Percentiles rank a stretch among this genome's conserved stretches.
Conservation (phyloP, 495 filamentous ascomycete species). For the Articulospora tetracladia region DNA sequence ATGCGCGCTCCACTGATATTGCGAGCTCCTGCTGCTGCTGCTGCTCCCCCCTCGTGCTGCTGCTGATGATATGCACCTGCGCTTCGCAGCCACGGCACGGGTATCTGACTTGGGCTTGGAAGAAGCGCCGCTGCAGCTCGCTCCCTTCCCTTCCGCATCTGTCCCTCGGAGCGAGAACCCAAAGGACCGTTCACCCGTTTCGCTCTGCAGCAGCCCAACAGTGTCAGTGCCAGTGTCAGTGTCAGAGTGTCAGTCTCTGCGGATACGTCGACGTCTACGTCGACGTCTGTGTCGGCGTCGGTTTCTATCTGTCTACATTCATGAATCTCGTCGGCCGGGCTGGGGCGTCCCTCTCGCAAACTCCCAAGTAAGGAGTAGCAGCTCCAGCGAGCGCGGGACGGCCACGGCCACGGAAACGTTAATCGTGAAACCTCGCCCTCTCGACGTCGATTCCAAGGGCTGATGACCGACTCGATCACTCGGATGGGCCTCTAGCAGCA, state of each 20-base stretch:
- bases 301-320: neutral
- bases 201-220: neutral
- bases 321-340: neutral
- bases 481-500: neutral
- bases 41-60: too few species aligned
- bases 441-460: neutral
- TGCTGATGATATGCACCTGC: too few species aligned
- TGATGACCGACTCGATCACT: slow-evolving; percentile 2
- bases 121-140: neutral
- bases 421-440: neutral
- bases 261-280: too few species aligned
- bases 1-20: too few species aligned
- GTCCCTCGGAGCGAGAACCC: neutral
- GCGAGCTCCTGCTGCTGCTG: too few species aligned
- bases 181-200: neutral
- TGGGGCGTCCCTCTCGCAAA: neutral
- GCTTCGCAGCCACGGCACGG: too few species aligned
- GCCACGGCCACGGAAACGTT: neutral
- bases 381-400: neutral
- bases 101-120: neutral
- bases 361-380: too few species aligned
- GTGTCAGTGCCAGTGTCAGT: too few species aligned
- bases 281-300: neutral
- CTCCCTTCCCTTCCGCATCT: neutral
- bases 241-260: too few species aligned